A percentile compares a stretch with the other conserved stretches of the same genome.
phyloP scores from a whole-genome alignment of 2,329 filamentous ascomycete species.

The Talaromyces sp. region DNA sequence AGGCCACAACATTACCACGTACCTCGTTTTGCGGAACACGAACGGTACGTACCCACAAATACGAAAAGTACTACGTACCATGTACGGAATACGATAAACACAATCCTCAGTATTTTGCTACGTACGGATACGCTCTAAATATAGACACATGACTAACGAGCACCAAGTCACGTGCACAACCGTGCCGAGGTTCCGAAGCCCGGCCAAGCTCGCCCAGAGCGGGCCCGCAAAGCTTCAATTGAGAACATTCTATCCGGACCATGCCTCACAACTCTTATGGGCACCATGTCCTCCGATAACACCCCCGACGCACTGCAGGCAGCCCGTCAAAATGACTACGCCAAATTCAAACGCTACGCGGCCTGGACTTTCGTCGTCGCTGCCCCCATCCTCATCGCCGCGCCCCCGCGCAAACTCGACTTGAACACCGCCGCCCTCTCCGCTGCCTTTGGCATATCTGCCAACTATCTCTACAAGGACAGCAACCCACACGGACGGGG shows the following conservation, averaged over 20 bases:
- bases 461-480: slow-evolving; percentile 36
- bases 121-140: background rate
- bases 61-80: too few relatives aligned
- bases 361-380: slow-evolving; percentile 37
- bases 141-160: background rate
- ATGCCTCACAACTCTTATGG: too few relatives aligned
- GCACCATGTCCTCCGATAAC: background rate
- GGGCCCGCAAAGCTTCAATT: slow-evolving; percentile 1
- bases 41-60: background rate
- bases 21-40: background rate
- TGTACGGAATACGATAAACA: too few relatives aligned
- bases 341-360: slow-evolving; percentile 40
- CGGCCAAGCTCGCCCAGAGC: background rate
- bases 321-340: slow-evolving; percentile 35
- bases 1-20: background rate
- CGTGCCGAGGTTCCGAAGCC: background rate
- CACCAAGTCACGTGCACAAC: background rate
- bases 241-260: too few relatives aligned
- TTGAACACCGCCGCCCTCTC: slow-evolving; percentile 36
- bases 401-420: slow-evolving; percentile 39
- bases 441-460: slow-evolving; percentile 30
- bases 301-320: background rate
- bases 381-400: slow-evolving; percentile 25
- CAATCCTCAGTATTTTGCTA: too few relatives aligned
- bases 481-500: slow-evolving; percentile 29